phyloP scores from a whole-genome alignment of 1,284 basidiomycete genomes.

The Naganishia liquefaciens region DNA sequence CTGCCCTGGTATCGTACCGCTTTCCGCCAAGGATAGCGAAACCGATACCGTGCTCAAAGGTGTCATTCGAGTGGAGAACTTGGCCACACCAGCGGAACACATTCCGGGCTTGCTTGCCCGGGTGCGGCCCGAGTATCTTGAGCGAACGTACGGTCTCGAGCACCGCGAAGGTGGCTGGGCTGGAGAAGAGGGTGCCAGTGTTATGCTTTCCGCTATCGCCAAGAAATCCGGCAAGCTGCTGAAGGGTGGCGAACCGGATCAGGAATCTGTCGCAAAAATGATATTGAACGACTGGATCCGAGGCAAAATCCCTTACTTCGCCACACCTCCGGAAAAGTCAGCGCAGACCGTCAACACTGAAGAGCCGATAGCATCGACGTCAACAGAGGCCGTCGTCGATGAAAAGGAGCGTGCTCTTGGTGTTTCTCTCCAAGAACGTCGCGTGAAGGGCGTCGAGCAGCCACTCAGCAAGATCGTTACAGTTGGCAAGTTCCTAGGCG shows the following conservation, averaged over 20 bases:
- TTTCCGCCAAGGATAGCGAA: constrained; percentile 84
- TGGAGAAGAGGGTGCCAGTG: constrained; percentile 62
- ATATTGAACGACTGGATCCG: constrained; percentile 96
- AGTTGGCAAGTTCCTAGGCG: constrained; percentile 58
- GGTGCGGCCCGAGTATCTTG: constrained; percentile 89
- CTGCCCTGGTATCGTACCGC: constrained; percentile 96
- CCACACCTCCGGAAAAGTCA: constrained; percentile 55
- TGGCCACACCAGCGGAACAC: constrained; percentile 90
- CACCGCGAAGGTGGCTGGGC: constrained; percentile 59
- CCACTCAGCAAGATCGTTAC: constrained; percentile 61
- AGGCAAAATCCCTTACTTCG: constrained; percentile 67
- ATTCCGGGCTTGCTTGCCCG: constrained; percentile 84
- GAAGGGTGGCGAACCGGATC: constrained; percentile 92
- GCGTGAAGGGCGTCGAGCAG: constrained; percentile 61
- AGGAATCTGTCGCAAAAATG: constrained; percentile 91
- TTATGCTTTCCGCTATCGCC: constrained; percentile 81
- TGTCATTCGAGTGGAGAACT: constrained; percentile 92
- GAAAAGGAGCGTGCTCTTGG: constrained; percentile 50
- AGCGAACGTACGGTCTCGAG: constrained; percentile 81
- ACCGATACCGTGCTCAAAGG: constrained; percentile 95
- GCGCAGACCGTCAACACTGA: constrained; percentile 37
- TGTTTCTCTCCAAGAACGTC: constrained; percentile 52
- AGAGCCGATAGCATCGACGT: constrained; percentile 37
- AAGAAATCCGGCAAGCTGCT: constrained; percentile 87
- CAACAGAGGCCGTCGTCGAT: constrained; percentile 34